Base-by-base conservation (phyloP, 2,329 filamentous ascomycete genomes). In the Chrysoporthe austroafricana region DNA sequence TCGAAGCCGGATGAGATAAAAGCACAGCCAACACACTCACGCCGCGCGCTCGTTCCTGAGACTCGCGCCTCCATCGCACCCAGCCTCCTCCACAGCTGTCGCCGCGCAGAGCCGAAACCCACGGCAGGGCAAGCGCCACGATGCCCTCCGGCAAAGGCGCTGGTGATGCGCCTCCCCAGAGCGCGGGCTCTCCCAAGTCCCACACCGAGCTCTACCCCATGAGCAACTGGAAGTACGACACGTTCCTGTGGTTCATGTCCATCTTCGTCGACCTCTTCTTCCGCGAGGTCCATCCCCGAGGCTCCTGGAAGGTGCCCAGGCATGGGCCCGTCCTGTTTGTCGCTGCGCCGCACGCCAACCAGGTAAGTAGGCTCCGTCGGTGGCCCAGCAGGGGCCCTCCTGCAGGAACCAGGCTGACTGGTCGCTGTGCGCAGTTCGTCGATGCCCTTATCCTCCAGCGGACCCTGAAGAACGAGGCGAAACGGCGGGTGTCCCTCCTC, bases 251-350 rank as follows among this genome's bases (percentile, higher is more conserved):
- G 85, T 85, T 85, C 61, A 91, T 94, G 77, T 91, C 90, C 54
- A 87, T 98, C 71, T 85, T 98, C 63, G 90, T 96, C 72, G 96
- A 99, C 79, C 89, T 97, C 73, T 99, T 99, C 87, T 99, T 99
- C 84, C 91, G 96, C 73, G 96, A 99, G 80, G 93, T 99, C 18
- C 94, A 98, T 77, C 96, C 96, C 14, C 88, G 96, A 72, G 94
- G 94, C 73, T 93, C 94, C 71, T 99, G 96, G 94, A 95, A 94
- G 79, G 92, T 99, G 57, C 96, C 96, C 57, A 89, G 91, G 74
- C 87, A 88, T 71, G 96, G 94, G 0, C 94, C 96, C 1, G 88
- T 99, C 71, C 92, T 99, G 69, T 96, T 99, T 75, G 96, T 99
- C 73, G 96, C 94, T 57, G 96, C 95, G 65, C 96, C 96, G 72